phyloP scores from a whole-genome alignment of 2,329 filamentous ascomycete genomes.

The Colletotrichum karsti region DNA sequence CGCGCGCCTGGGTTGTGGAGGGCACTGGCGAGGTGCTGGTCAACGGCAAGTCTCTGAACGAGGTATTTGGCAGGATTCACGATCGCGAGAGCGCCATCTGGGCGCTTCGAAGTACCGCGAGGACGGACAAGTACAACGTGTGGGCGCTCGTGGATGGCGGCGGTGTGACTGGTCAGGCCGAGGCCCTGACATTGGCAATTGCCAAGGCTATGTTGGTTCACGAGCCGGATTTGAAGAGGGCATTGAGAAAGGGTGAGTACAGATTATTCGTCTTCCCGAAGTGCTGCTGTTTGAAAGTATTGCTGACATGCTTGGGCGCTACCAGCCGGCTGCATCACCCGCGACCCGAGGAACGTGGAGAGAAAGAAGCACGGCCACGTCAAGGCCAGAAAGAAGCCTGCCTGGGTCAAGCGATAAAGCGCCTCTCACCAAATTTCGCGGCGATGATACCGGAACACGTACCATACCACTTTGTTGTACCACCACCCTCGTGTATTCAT shows the following conservation, averaged over 20 bases:
- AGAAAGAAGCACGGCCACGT: slow-evolving; percentile 97
- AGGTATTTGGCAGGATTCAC: slow-evolving; percentile 87
- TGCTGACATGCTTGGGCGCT: slow-evolving; percentile 53
- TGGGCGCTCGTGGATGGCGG: slow-evolving; percentile 88
- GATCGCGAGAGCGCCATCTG: slow-evolving; percentile 95
- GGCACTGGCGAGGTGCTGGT: slow-evolving; percentile 89
- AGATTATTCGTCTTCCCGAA: background rate
- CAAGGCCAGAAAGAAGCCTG: slow-evolving; percentile 97
- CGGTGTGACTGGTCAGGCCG: slow-evolving; percentile 93
- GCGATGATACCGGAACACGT: background rate
- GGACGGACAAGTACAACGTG: slow-evolving; percentile 96
- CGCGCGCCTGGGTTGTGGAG: slow-evolving; percentile 88
- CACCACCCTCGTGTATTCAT: slow-evolving; percentile 27
- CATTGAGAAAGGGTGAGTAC: slow-evolving; percentile 84
- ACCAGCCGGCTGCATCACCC: slow-evolving; percentile 89
- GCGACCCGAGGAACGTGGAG: slow-evolving; percentile 91
- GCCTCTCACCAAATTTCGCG: slow-evolving; percentile 5
- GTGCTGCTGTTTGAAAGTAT: background rate
- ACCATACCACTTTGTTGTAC: slow-evolving; percentile 14
- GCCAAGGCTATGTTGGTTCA: slow-evolving; percentile 89
- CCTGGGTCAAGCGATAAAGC: slow-evolving; percentile 88
- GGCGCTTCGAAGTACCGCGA: slow-evolving; percentile 83
- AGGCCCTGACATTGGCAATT: slow-evolving; percentile 90
- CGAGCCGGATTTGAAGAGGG: slow-evolving; percentile 90
- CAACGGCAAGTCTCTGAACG: slow-evolving; percentile 86